These are phyloP conservation scores for Parastagonospora avenae DNA, from an alignment of 2,329 filamentous ascomycete genomes.

Conservation along the genomic window DNA sequence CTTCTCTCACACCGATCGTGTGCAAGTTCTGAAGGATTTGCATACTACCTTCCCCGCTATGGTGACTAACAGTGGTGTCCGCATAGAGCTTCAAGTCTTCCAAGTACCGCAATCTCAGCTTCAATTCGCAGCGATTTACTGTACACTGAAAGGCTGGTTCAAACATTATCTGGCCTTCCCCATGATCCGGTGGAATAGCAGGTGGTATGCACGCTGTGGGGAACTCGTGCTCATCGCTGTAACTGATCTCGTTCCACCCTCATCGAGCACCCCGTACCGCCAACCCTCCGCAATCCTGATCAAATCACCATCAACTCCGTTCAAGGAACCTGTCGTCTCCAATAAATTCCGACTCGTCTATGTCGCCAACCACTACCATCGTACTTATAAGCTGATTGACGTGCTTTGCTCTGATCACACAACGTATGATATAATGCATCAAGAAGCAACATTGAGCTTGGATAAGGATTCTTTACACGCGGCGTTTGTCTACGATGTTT, in stretches of 20 bases:
- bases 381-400: background rate
- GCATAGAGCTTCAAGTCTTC: slow-evolving; percentile 1
- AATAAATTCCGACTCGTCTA: background rate
- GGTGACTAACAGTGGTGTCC: background rate
- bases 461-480: background rate
- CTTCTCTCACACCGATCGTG: background rate
- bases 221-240: slow-evolving; percentile 1
- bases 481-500: background rate
- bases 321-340: background rate
- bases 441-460: background rate
- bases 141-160: background rate
- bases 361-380: background rate
- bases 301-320: background rate
- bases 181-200: background rate
- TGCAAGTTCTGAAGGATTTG: background rate
- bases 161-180: background rate
- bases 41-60: background rate
- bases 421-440: background rate
- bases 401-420: background rate
- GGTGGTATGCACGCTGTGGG: background rate
- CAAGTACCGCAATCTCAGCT: background rate
- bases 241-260: background rate
- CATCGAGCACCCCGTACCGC: background rate
- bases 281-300: background rate
- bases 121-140: background rate